phyloP scores from a whole-genome alignment of 768 basidiomycete species.

The Neoboletus brunneissimus region DNA sequence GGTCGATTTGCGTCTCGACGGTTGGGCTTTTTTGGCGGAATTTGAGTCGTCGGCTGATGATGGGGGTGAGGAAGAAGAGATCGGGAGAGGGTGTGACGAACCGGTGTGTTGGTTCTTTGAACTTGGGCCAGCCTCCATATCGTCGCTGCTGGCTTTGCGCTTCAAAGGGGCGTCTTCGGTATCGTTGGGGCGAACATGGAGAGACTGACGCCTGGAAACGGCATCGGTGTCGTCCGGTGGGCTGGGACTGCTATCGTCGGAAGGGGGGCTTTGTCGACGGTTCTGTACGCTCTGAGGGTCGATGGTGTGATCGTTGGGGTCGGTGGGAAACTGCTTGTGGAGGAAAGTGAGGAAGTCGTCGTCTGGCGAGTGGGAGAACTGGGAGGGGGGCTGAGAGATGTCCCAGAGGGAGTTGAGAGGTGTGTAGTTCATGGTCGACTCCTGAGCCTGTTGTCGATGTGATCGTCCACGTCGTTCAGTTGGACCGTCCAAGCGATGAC shows the following conservation, averaged over 20 bases:
- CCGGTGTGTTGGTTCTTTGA: slow-evolving; percentile 65
- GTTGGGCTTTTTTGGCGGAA: slow-evolving; percentile 25
- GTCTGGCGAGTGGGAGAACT: slow-evolving; percentile 64
- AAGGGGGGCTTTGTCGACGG: slow-evolving; percentile 44
- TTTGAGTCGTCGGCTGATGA: slow-evolving; percentile 23
- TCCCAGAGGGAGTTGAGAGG: slow-evolving; percentile 63
- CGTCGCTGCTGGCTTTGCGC: slow-evolving; percentile 72
- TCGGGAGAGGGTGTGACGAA: slow-evolving; percentile 32
- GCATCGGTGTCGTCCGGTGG: slow-evolving; percentile 50
- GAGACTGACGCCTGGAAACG: slow-evolving; percentile 19
- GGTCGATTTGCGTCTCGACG: slow-evolving; percentile 40
- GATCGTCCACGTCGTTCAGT: background rate
- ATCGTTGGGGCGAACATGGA: slow-evolving; percentile 30
- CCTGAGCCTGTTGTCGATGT: background rate
- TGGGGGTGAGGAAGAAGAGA: background rate
- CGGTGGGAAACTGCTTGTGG: slow-evolving; percentile 62
- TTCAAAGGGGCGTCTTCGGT: slow-evolving; percentile 56
- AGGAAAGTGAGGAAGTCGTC: slow-evolving; percentile 76
- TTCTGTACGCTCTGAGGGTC: slow-evolving; percentile 57
- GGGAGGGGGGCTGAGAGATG: slow-evolving; percentile 50
- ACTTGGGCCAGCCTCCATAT: slow-evolving; percentile 61
- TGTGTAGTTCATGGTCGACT: slow-evolving; percentile 33
- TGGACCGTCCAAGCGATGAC: background rate
- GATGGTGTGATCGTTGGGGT: slow-evolving; percentile 41
- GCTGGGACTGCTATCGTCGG: slow-evolving; percentile 78